A percentile compares a stretch with the other conserved stretches of the same genome.
Conservation (phyloP, 768 basidiomycete species). For the Boletellus ananiceps region DNA sequence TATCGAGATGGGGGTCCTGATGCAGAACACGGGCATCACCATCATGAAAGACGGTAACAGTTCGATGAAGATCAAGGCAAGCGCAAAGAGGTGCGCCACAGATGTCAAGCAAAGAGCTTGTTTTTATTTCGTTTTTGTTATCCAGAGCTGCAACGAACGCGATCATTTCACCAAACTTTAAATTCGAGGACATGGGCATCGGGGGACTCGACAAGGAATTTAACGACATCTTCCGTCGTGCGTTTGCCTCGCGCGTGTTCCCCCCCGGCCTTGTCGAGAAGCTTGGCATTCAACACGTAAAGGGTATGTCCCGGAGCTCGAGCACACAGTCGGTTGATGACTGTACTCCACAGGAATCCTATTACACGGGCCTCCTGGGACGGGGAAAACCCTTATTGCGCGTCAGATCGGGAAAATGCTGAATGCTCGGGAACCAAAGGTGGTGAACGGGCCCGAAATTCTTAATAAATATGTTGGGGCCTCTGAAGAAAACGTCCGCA, state of each 20-base stretch:
- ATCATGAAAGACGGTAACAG: slow-evolving; percentile 81
- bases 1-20: slow-evolving; percentile 64
- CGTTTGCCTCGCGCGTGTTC: slow-evolving; percentile 98
- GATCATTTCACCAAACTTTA: slow-evolving; percentile 96
- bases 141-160: slow-evolving; percentile 85
- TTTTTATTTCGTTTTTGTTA: slow-evolving; percentile 1
- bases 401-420: slow-evolving; percentile 99
- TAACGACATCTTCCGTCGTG: slow-evolving; percentile 93
- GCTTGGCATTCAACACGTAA: slow-evolving; percentile 96
- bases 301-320: slow-evolving; percentile 51
- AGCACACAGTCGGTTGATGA: background rate
- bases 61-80: slow-evolving; percentile 85
- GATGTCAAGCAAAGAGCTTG: background rate
- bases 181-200: slow-evolving; percentile 99
- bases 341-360: slow-evolving; percentile 63
- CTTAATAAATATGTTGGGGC: slow-evolving; percentile 96
- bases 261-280: slow-evolving; percentile 96
- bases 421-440: slow-evolving; percentile 95
- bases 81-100: slow-evolving; percentile 73
- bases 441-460: slow-evolving; percentile 98
- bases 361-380: slow-evolving; percentile 94
- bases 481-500: slow-evolving; percentile 96
- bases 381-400: slow-evolving; percentile 97
- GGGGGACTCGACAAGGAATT: slow-evolving; percentile 96
- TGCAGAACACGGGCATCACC: slow-evolving; percentile 89